Evolutionary conservation across 352 stramenopile species (phyloP), one percentile per base, ranked within the genome.

Genomic region (Pythium dissimile): DNA sequence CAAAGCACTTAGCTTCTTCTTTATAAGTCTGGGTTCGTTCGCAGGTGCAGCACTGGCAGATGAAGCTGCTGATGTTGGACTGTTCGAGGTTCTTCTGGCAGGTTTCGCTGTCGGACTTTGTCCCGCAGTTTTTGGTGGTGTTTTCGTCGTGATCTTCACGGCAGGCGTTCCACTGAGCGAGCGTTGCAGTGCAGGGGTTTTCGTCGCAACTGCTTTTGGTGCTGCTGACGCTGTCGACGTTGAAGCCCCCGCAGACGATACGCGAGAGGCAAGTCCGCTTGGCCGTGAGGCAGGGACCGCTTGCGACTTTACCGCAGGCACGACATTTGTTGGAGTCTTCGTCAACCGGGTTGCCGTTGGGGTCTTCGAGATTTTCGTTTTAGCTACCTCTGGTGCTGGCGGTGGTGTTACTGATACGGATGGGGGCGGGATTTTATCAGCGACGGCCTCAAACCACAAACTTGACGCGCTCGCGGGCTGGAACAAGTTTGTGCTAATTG

Each of bases 1-100:
- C 1, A 66, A 74, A 11, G 71, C 66, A 27, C 74, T 88, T 5
- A 89, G 52, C 34, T 79, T 75, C 52, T 88, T 91, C 45, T 82
- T 80, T 2, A 32, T 15, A 13, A 45, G 16, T 18, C 44, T 62
- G 9, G n/a, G 30, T 11, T 67, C 60, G 7, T 1, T 39, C 9
- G 53, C 59, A 20, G 31, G 2, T 11, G 42, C n/a, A 5, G 24
- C 16, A 21, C 5, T 28, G 5, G 8, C 27, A 37, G 46, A 32
- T 46, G 35, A 13, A 53, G 21, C 10, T 28, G 37, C 15, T 35
- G 39, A 15, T 18, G 28, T 41, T 24, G 51, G 51, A 18, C 44
- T 62, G 7, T 11, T 59, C n/a, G n/a, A n/a, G n/a, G n/a, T n/a
- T n/a, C n/a, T n/a, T 9, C 31, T 50, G 18, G 35, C 39, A 13